These are phyloP conservation scores for Vigna hirtella DNA, from an alignment of 306 rosid genomes.

Conservation along the genomic window DNA sequence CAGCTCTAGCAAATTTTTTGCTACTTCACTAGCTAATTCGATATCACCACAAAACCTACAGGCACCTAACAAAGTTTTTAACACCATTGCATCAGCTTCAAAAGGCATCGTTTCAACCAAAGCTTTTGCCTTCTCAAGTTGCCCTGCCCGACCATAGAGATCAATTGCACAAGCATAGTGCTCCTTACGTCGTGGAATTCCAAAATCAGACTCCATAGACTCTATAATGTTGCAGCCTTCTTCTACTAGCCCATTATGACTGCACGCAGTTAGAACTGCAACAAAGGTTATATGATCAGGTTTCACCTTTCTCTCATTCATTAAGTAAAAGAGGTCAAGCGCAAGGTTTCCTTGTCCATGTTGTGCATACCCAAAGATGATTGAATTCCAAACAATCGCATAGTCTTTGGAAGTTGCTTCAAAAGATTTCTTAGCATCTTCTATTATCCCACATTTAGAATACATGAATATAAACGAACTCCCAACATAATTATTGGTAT, in stretches of 20 bases:
- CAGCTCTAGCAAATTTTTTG: slow-evolving; percentile 59
- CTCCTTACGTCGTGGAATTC: slow-evolving; percentile 69
- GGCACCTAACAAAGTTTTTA: slow-evolving; percentile 80
- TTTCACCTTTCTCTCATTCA: slow-evolving; percentile 71
- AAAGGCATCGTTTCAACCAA: slow-evolving; percentile 77
- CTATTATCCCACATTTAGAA: slow-evolving; percentile 87
- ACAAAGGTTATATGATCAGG: slow-evolving; percentile 87
- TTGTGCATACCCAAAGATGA: slow-evolving; percentile 87
- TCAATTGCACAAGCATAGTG: slow-evolving; percentile 90
- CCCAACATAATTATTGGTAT: slow-evolving; percentile 66
- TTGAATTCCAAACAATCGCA: slow-evolving; percentile 79
- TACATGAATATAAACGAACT: slow-evolving; percentile 91
- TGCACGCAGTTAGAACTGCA: slow-evolving; percentile 85
- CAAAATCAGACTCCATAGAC: slow-evolving; percentile 64
- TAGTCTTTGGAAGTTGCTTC: slow-evolving; percentile 62
- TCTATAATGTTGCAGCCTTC: slow-evolving; percentile 62
- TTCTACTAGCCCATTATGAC: slow-evolving; percentile 81
- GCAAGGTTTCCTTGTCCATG: slow-evolving; percentile 79
- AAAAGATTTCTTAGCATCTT: slow-evolving; percentile 75
- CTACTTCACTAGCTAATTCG: slow-evolving; percentile 76
- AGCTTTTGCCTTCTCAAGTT: slow-evolving; percentile 66
- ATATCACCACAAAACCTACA: slow-evolving; percentile 79
- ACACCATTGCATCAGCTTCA: slow-evolving; percentile 69
- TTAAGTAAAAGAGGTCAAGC: slow-evolving; percentile 65
- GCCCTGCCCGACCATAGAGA: slow-evolving; percentile 74